phyloP scores from a whole-genome alignment of 2,329 filamentous ascomycete species.

The Lachnellula suecica region DNA sequence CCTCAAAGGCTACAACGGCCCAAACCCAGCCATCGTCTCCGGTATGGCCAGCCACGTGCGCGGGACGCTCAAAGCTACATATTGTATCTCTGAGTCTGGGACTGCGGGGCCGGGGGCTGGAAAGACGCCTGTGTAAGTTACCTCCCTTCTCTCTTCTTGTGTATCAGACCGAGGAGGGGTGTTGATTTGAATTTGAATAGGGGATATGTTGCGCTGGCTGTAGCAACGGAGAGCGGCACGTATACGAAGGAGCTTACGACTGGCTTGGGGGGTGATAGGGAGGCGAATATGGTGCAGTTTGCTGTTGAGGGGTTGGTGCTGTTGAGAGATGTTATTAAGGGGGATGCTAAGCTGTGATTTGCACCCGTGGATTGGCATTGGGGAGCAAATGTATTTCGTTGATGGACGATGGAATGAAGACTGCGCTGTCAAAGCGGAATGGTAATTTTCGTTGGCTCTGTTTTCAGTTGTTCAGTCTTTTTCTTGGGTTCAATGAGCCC shows the following conservation, averaged over 20 bases:
- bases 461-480: no score
- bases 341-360: conserved; percentile 32
- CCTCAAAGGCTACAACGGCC: conserved; percentile 55
- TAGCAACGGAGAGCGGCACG: conserved; percentile 50
- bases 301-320: conserved; percentile 55
- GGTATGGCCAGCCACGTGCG: conserved; percentile 56
- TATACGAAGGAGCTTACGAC: conserved; percentile 56
- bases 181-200: conserved; percentile 28
- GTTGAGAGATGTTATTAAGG: conserved; percentile 53
- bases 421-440: background rate
- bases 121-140: conserved; percentile 45
- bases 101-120: conserved; percentile 65
- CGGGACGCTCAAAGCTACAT: conserved; percentile 54
- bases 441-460: no score
- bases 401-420: background rate
- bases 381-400: background rate
- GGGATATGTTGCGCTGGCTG: conserved; percentile 64
- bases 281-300: conserved; percentile 63
- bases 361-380: no score
- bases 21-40: conserved; percentile 55
- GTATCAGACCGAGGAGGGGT: background rate
- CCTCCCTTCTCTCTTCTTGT: conserved; percentile 4
- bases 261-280: conserved; percentile 49
- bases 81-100: conserved; percentile 58
- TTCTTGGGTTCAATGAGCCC: no score